Evolutionary conservation across 495 filamentous ascomycete genomes (phyloP).

Genomic region (Aspergillus ellipticus): DNA sequence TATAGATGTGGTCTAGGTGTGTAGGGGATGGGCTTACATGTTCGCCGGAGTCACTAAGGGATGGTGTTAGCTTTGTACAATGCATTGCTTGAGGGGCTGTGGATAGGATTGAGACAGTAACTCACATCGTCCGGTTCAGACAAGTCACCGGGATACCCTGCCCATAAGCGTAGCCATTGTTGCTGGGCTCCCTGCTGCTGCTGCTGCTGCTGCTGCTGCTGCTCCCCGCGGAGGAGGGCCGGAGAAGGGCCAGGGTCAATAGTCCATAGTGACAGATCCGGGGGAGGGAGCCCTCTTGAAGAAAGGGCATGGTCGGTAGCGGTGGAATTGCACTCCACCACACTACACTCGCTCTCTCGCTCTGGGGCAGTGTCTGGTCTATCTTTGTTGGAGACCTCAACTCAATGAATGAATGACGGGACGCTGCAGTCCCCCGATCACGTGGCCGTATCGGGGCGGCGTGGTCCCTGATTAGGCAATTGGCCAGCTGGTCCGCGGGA

Average conservation of each 20-base stretch:
- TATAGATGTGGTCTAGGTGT: too few species aligned
- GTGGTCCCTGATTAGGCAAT: too few species aligned
- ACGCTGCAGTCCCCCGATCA: too few species aligned
- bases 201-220: constrained; percentile 42
- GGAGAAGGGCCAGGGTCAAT: constrained; percentile 20
- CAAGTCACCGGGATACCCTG: constrained; percentile 61
- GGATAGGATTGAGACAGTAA: neutral
- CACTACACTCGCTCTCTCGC: too few species aligned
- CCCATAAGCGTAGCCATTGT: constrained; percentile 46
- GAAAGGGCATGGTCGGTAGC: neutral
- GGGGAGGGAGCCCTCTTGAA: neutral
- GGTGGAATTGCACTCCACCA: neutral
- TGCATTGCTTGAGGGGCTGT: neutral
- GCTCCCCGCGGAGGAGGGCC: constrained; percentile 26
- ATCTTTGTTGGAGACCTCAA: too few species aligned
- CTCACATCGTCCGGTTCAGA: constrained; percentile 64
- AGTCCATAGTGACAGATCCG: constrained; percentile 11
- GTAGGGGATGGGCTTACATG: constrained; percentile 53
- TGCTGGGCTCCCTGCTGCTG: too few species aligned
- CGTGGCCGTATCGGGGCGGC: too few species aligned
- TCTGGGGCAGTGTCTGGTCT: too few species aligned
- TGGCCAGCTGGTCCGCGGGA: too few species aligned
- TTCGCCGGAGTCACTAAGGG: constrained; percentile 58
- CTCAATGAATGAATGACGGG: neutral
- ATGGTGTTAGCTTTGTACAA: neutral